Evolutionary conservation across 2,329 filamentous ascomycete genomes (phyloP), one percentile per base, ranked within the genome.

Genomic region (Aspergillus clavatus): DNA sequence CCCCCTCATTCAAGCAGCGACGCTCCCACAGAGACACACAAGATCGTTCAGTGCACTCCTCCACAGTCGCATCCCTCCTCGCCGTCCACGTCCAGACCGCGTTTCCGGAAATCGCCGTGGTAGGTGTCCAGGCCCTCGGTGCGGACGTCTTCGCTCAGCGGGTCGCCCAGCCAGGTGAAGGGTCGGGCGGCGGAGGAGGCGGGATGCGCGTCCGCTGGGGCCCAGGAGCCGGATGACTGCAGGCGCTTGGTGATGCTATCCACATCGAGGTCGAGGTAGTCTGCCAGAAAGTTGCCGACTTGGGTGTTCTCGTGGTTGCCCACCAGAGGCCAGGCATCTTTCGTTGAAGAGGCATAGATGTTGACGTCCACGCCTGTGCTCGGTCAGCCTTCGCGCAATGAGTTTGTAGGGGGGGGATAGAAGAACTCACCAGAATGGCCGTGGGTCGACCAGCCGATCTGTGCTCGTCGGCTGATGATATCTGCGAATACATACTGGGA

Each of bases 271-370:
- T 80, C 79, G 0, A 98, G 78, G 60, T 93, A 98, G 7, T 82
- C 72, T 6, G 81, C 74, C 46, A 98, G 70, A 66, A 96, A 98
- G 36, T 79, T 73, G 26, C 93, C 93, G 1, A 98, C 78, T 21
- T 97, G 89, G 0, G 84, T 97, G 64, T 98, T 98, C 73, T 98
- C 93, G 43, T 94, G 84, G 65, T 97, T 97, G 6, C 91, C 91
- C 3, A 80, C 72, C 5, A 95, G 75, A 11, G 77, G 74, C 35
- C 79, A 76, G 0, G 83, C 80, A 23, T 73, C 71, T 28, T 79
- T 76, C 0, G 80, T 76, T 3, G 87, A 83, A 0, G 86, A 90
- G 42, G 87, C 85, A 71, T 97, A 98, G 55, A 98, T 88, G 67
- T 98, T 98, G 39, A 98, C 93, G 63, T 98, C 93, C 6, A 93